A percentile compares a stretch with the other conserved stretches of the same genome.
phyloP scores from a whole-genome alignment of 108 stramenopile species.

The Cyclotella sp. region DNA sequence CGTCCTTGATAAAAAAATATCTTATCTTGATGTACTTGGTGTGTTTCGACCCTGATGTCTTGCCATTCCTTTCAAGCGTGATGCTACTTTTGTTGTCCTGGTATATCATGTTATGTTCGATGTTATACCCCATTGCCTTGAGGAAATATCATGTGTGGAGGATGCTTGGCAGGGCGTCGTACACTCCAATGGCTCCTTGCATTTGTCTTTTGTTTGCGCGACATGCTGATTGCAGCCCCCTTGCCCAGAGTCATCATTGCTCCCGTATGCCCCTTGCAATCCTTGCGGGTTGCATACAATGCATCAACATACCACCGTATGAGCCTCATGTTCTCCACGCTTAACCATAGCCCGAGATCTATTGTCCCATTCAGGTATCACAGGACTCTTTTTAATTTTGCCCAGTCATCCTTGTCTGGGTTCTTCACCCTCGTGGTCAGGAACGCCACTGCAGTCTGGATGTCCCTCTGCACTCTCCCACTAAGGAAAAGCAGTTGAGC shows the following conservation, averaged over 20 bases:
- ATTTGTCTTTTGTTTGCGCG: conserved; percentile 33
- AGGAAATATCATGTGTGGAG: background rate
- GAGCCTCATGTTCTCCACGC: background rate
- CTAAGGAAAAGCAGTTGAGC: background rate
- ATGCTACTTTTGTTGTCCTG: conserved; percentile 21
- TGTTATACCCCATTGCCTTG: background rate
- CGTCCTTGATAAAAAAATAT: conserved; percentile 26
- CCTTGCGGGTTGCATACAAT: background rate
- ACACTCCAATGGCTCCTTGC: conserved; percentile 48
- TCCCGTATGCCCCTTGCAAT: background rate
- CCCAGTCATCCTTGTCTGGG: conserved; percentile 1
- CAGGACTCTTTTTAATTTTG: background rate
- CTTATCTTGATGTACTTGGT: conserved; percentile 26
- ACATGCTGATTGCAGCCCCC: background rate
- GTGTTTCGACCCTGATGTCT: conserved; percentile 4
- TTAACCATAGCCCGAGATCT: background rate
- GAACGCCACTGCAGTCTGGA: conserved; percentile 4
- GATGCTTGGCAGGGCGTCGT: conserved; percentile 28
- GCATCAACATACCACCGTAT: background rate
- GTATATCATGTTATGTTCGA: conserved; percentile 1
- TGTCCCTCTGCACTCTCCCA: background rate
- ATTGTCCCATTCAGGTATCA: background rate
- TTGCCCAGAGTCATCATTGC: conserved; percentile 11
- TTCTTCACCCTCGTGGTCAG: background rate
- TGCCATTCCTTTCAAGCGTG: conserved; percentile 19